Evolutionary conservation across 306 rosid species (phyloP).

Genomic region (Ziziphus jujuba): DNA sequence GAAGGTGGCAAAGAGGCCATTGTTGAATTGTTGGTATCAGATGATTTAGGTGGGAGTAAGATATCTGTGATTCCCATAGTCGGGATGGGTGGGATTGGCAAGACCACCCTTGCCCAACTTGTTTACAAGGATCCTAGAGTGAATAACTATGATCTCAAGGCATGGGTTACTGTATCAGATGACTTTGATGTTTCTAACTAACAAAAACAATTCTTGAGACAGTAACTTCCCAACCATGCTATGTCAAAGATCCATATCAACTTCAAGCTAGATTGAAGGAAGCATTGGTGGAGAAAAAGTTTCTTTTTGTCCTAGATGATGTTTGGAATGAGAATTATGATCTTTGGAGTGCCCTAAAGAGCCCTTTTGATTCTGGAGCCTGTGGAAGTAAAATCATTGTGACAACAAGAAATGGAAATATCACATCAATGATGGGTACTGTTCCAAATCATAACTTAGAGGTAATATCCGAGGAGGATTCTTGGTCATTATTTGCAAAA

Average conservation of each 20-base stretch:
- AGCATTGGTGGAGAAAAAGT: conserved; percentile 10
- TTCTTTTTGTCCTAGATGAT: conserved; percentile 22
- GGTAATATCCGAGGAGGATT: not conserved
- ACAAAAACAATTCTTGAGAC: not conserved
- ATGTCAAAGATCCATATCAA: not conserved
- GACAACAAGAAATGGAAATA: conserved; percentile 10
- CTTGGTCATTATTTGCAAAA: conserved; percentile 14
- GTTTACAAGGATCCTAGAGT: conserved; percentile 9
- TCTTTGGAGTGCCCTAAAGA: not conserved
- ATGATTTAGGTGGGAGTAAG: not conserved
- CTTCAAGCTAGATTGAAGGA: conserved; percentile 10
- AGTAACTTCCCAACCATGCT: not conserved
- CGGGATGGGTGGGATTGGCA: conserved; percentile 28
- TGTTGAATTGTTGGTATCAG: not conserved
- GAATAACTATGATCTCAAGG: conserved; percentile 10
- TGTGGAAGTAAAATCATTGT: conserved; percentile 16
- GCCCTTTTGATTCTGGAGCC: not conserved
- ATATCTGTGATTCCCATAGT: conserved; percentile 18
- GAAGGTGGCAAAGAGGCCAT: conserved; percentile 5
- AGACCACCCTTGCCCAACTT: conserved; percentile 18
- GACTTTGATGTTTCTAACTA: conserved; percentile 8
- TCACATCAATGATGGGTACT: not conserved
- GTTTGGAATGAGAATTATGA: conserved; percentile 19
- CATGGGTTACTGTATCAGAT: conserved; percentile 17
- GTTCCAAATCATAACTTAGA: not conserved